Percentiles rank a stretch among this genome's conserved stretches.
Conservation (phyloP, 176 grass and related monocot genomes). For the Panicum miliaceum region DNA sequence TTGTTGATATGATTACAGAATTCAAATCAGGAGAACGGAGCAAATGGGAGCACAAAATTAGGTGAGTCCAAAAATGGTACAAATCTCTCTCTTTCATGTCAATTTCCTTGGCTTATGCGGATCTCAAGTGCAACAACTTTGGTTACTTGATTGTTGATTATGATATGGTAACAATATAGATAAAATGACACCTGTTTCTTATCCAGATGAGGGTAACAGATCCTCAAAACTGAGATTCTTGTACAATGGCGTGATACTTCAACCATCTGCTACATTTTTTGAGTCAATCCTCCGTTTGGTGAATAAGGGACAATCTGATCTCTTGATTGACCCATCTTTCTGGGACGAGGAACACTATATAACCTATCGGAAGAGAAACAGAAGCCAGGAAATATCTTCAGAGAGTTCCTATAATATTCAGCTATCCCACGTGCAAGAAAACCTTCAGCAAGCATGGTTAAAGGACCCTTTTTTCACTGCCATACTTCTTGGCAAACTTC, state of each 20-base stretch:
- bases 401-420: constrained; percentile 5
- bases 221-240: constrained; percentile 52
- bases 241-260: constrained; percentile 53
- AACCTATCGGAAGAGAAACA: constrained; percentile 51
- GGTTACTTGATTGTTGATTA: neutral
- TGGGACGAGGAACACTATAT: constrained; percentile 56
- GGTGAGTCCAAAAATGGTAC: constrained; percentile 27
- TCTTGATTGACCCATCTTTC: constrained; percentile 52
- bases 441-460: constrained; percentile 37
- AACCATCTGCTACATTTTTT: constrained; percentile 50
- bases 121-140: neutral
- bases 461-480: constrained; percentile 58
- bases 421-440: constrained; percentile 25
- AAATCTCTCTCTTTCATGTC: neutral
- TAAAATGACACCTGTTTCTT: neutral
- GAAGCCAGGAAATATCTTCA: constrained; percentile 23
- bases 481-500: constrained; percentile 51
- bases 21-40: neutral
- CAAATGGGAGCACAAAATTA: constrained; percentile 21
- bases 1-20: constrained; percentile 32
- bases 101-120: neutral
- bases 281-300: constrained; percentile 54
- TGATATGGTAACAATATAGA: neutral
- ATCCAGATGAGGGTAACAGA: constrained; percentile 17
- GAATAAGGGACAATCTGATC: constrained; percentile 44